Percentiles rank a stretch among this genome's conserved stretches.
phyloP scores from a whole-genome alignment of 768 basidiomycete species.

The Fistulinella prunicolor region DNA sequence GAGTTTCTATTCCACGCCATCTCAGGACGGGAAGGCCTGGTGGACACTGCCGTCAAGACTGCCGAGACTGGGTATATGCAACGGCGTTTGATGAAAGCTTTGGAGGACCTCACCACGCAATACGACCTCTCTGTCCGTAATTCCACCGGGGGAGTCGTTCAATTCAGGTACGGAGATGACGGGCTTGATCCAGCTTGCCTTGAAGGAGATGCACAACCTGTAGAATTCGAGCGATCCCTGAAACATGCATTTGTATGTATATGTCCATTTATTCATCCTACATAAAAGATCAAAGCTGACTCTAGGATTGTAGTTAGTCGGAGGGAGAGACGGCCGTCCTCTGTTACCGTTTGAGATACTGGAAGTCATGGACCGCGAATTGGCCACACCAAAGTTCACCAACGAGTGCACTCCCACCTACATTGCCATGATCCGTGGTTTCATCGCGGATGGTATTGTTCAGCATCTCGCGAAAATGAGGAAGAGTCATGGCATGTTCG shows the following conservation, averaged over 20 bases:
- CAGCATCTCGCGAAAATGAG: conserved; percentile 64
- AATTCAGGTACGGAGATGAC: conserved; percentile 96
- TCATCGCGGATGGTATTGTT: conserved; percentile 66
- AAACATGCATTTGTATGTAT: conserved; percentile 69
- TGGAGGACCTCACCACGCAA: conserved; percentile 94
- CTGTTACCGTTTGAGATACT: conserved; percentile 87
- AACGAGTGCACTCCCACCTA: conserved; percentile 72
- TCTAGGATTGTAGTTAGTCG: conserved; percentile 51
- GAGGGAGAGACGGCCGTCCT: conserved; percentile 53
- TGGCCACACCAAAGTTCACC: conserved; percentile 56
- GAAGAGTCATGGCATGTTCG: conserved; percentile 75
- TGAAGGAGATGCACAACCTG: conserved; percentile 92
- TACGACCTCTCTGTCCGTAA: conserved; percentile 97
- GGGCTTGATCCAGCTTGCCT: conserved; percentile 95
- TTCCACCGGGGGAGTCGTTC: conserved; percentile 91
- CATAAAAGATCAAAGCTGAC: conserved; percentile 5
- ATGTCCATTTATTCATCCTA: background rate
- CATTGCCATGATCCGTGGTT: conserved; percentile 62
- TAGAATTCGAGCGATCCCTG: conserved; percentile 88
- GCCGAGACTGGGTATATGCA: conserved; percentile 99
- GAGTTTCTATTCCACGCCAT: conserved; percentile 99
- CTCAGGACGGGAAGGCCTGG: conserved; percentile 95
- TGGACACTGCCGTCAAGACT: conserved; percentile 99
- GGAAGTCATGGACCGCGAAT: conserved; percentile 63
- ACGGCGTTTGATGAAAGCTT: conserved; percentile 95